These are phyloP conservation scores for Tricholomella constricta DNA, from an alignment of 768 basidiomycete genomes.

Conservation along the genomic window DNA sequence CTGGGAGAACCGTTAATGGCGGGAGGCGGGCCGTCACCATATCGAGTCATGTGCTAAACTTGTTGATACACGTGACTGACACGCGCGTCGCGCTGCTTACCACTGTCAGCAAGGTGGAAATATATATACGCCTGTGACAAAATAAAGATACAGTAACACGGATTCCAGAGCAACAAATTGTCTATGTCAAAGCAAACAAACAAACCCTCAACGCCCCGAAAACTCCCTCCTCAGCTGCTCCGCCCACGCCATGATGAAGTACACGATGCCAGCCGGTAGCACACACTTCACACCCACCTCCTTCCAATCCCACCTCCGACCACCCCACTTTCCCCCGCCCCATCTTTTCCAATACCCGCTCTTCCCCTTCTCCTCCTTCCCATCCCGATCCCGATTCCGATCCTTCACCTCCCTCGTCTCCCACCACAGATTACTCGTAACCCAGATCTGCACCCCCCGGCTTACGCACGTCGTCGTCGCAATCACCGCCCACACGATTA, in stretches of 20 bases:
- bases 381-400: conserved; percentile 20
- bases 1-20: too few species aligned
- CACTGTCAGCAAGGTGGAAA: neutral
- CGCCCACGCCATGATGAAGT: conserved; percentile 82
- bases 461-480: conserved; percentile 86
- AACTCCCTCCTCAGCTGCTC: conserved; percentile 52
- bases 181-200: neutral
- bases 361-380: conserved; percentile 15
- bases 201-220: conserved; percentile 24
- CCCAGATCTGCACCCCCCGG: conserved; percentile 90
- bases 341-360: conserved; percentile 42
- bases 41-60: too few species aligned
- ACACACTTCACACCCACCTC: conserved; percentile 70
- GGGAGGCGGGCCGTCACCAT: too few species aligned
- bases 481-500: conserved; percentile 88
- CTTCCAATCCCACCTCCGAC: conserved; percentile 80
- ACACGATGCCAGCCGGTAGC: conserved; percentile 72
- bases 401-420: conserved; percentile 32
- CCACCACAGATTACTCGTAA: conserved; percentile 84
- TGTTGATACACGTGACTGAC: too few species aligned
- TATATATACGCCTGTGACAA: neutral
- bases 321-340: conserved; percentile 53
- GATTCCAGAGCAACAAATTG: neutral
- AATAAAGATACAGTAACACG: neutral
- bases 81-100: too few species aligned